Conservation (phyloP, 306 rosid genomes). For the Prunus padus region DNA sequence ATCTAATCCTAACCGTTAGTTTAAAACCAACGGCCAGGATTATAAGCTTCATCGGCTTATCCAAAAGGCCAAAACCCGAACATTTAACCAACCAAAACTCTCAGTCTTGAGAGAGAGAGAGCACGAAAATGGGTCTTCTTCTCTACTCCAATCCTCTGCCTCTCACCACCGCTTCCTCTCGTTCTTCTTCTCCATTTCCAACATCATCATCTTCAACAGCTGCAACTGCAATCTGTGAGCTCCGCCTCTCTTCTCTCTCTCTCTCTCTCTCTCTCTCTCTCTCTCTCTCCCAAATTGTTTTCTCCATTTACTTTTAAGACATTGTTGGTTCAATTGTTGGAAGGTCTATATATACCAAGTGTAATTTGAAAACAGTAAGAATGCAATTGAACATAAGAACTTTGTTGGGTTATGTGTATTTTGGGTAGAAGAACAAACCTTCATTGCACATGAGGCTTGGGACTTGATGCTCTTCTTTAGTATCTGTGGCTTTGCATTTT, state of each 20-base stretch:
- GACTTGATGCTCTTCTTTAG: not conserved
- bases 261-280: not conserved
- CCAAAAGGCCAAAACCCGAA: conserved; percentile 2
- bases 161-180: conserved; percentile 29
- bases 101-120: not conserved
- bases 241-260: not conserved
- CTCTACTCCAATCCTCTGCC: conserved; percentile 50
- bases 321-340: not conserved
- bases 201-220: conserved; percentile 13
- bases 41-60: conserved; percentile 14
- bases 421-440: not conserved
- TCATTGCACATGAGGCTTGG: not conserved
- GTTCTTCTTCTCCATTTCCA: conserved; percentile 31
- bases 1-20: not conserved
- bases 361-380: not conserved
- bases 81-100: conserved; percentile 14
- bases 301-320: not conserved
- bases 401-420: not conserved
- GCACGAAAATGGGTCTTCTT: conserved; percentile 49
- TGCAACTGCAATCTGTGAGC: conserved; percentile 41
- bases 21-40: not conserved
- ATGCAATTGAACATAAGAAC: not conserved
- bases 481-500: not conserved
- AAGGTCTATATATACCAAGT: not conserved
- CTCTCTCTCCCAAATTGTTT: not conserved